phyloP scores from a whole-genome alignment of 495 filamentous ascomycete genomes.

The Penicillium paxilli region DNA sequence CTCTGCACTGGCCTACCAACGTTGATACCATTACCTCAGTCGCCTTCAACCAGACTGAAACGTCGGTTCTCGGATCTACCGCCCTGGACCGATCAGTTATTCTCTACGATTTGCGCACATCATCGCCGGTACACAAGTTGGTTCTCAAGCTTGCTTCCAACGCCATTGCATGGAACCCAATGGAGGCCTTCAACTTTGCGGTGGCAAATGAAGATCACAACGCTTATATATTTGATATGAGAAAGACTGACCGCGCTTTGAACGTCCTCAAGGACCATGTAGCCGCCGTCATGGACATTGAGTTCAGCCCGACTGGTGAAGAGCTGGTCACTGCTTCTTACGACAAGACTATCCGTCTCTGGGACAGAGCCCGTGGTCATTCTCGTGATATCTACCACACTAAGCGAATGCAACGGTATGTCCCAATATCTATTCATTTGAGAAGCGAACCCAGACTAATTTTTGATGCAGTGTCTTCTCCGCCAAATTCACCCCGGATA shows the following conservation, averaged over 20 bases:
- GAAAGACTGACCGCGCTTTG: slow-evolving; percentile 75
- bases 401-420: slow-evolving; percentile 85
- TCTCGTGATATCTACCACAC: slow-evolving; percentile 95
- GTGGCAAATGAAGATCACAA: slow-evolving; percentile 81
- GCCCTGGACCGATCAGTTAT: slow-evolving; percentile 84
- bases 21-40: slow-evolving; percentile 91
- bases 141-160: slow-evolving; percentile 81
- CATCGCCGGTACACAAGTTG: slow-evolving; percentile 75
- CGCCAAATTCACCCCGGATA: slow-evolving; percentile 80
- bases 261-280: slow-evolving; percentile 98
- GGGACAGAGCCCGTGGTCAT: slow-evolving; percentile 76
- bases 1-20: slow-evolving; percentile 80
- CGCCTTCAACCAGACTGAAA: slow-evolving; percentile 91
- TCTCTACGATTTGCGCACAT: slow-evolving; percentile 87
- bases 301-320: slow-evolving; percentile 92
- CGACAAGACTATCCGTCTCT: slow-evolving; percentile 78
- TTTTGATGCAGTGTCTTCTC: slow-evolving; percentile 68
- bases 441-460: slow-evolving; percentile 10
- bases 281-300: slow-evolving; percentile 93
- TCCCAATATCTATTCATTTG: not conserved
- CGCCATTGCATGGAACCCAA: slow-evolving; percentile 88
- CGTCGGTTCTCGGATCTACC: slow-evolving; percentile 79
- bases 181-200: slow-evolving; percentile 92
- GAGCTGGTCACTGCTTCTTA: slow-evolving; percentile 91
- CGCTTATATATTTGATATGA: slow-evolving; percentile 83